These are phyloP conservation scores for Nemania abortiva DNA, from an alignment of 2,329 filamentous ascomycete genomes.

Conservation along the genomic window DNA sequence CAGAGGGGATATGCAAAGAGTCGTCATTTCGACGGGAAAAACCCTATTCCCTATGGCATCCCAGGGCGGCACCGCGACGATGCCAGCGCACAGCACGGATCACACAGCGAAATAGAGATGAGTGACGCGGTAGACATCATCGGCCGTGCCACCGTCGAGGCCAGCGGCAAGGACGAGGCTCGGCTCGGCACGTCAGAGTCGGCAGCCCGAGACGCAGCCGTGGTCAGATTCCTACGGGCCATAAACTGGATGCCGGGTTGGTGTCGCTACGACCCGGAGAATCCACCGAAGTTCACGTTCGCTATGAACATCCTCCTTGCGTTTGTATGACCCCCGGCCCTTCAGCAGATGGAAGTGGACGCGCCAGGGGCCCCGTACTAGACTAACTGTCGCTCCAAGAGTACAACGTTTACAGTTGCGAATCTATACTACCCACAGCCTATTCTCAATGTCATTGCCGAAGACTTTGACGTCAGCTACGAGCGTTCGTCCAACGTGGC, in stretches of 20 bases:
- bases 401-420: conserved; percentile 71
- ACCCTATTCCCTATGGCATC: conserved; percentile 8
- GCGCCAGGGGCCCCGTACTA: not conserved
- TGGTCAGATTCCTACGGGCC: conserved; percentile 42
- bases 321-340: conserved; percentile 58
- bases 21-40: conserved; percentile 16
- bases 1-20: not conserved
- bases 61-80: not conserved
- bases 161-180: conserved; percentile 6
- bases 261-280: conserved; percentile 75
- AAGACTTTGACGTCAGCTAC: conserved; percentile 72
- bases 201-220: conserved; percentile 1
- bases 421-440: conserved; percentile 79
- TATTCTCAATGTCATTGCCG: conserved; percentile 73
- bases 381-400: conserved; percentile 42
- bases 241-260: conserved; percentile 72
- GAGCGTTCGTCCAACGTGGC: conserved; percentile 70
- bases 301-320: conserved; percentile 78
- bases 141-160: not conserved
- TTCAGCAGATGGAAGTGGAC: not conserved
- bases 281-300: conserved; percentile 76
- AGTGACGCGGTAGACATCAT: not conserved
- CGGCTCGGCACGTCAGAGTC: not conserved
- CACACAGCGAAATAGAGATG: conserved; percentile 5
- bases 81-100: not conserved